Evolutionary conservation across 2,329 filamentous ascomycete genomes (phyloP).

Genomic region (Diaporthe nobilis): DNA sequence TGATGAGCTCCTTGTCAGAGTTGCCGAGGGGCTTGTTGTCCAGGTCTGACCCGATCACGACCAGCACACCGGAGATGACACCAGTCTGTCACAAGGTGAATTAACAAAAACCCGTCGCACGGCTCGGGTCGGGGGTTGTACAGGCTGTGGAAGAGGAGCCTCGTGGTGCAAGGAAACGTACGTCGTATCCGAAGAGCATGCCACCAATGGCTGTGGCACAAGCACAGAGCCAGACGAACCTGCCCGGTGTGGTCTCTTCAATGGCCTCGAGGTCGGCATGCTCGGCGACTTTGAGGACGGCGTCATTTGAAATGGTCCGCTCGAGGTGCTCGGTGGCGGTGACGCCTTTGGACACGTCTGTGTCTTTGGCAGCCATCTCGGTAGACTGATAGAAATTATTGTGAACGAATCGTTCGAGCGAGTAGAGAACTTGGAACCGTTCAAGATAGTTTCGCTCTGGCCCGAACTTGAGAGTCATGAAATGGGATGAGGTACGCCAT

Average conservation of each 20-base stretch:
- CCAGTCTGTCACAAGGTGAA: conserved; percentile 49
- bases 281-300: conserved; percentile 6
- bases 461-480: not conserved
- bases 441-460: too few relatives aligned
- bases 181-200: conserved; percentile 57
- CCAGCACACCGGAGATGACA: conserved; percentile 60
- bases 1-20: conserved; percentile 65
- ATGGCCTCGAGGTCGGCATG: conserved; percentile 32
- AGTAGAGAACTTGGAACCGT: not conserved
- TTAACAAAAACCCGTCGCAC: not conserved
- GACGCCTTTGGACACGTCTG: not conserved
- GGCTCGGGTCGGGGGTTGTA: not conserved
- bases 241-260: conserved; percentile 43
- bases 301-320: not conserved
- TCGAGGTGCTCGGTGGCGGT: not conserved
- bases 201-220: conserved; percentile 42
- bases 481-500: not conserved
- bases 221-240: conserved; percentile 29
- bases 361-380: not conserved
- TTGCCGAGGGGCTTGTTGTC: conserved; percentile 54
- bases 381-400: not conserved
- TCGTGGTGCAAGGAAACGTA: not conserved
- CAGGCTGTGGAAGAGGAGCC: not conserved
- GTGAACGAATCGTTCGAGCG: not conserved
- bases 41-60: conserved; percentile 56